These are phyloP conservation scores for Fusarium chuoi DNA, from an alignment of 2,329 filamentous ascomycete species.

Conservation along the genomic window DNA sequence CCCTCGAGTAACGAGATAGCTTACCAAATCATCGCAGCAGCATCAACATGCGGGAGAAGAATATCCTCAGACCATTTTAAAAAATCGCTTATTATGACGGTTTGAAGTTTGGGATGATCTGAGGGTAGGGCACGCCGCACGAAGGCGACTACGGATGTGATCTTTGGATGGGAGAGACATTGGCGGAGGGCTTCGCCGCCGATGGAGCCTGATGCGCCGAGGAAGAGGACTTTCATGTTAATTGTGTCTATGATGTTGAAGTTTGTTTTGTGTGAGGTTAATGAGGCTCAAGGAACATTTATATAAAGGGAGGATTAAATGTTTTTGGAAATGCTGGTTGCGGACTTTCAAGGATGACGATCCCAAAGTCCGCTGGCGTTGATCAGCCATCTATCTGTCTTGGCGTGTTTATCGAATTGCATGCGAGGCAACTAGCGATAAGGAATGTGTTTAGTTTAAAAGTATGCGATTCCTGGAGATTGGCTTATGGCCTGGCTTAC, in stretches of 20 bases:
- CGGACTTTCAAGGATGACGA: not conserved
- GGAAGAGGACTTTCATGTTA: conserved; percentile 51
- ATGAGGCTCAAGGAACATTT: not conserved
- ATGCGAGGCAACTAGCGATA: rapidly evolving
- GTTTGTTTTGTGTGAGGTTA: rapidly evolving
- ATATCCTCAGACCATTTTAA: conserved; percentile 27
- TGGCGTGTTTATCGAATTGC: rapidly evolving
- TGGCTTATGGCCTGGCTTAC: not conserved
- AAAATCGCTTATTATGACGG: conserved; percentile 35
- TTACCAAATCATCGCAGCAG: conserved; percentile 40
- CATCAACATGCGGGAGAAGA: conserved; percentile 24
- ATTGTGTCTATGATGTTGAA: rapidly evolving
- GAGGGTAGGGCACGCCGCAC: conserved; percentile 44
- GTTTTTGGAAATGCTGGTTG: not conserved
- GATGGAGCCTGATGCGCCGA: conserved; percentile 49
- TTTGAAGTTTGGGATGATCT: conserved; percentile 24
- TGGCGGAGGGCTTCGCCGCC: conserved; percentile 47
- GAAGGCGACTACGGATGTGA: conserved; percentile 47
- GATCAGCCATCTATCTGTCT: not conserved
- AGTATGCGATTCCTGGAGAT: rapidly evolving
- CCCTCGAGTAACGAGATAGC: not conserved
- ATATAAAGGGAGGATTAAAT: not conserved
- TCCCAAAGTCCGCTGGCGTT: not conserved
- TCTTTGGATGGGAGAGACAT: conserved; percentile 46
- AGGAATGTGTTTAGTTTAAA: rapidly evolving